phyloP scores from a whole-genome alignment of 1,284 basidiomycete species.

The Heimioporus retisporus region DNA sequence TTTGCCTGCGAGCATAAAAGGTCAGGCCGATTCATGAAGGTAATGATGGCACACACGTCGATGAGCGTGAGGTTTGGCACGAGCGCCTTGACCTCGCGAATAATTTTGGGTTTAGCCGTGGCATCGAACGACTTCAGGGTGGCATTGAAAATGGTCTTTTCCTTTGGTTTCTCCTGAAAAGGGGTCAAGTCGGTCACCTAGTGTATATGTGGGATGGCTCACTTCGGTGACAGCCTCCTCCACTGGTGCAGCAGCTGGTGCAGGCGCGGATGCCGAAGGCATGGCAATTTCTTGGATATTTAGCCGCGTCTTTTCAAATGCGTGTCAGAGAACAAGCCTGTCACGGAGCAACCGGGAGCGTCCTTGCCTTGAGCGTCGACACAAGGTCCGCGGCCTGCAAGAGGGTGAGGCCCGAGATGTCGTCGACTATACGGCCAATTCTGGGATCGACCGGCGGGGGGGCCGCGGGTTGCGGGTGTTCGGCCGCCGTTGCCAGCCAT shows the following conservation, averaged over 20 bases:
- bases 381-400: conserved; percentile 99
- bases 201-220: conserved; percentile 29
- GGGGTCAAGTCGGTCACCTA: neutral
- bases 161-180: conserved; percentile 93
- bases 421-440: conserved; percentile 90
- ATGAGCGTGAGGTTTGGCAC: conserved; percentile 96
- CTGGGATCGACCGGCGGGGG: conserved; percentile 66
- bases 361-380: conserved; percentile 83
- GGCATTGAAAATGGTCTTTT: conserved; percentile 98
- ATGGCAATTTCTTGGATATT: conserved; percentile 99
- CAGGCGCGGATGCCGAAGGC: conserved; percentile 81
- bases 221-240: conserved; percentile 78
- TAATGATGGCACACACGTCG: conserved; percentile 72
- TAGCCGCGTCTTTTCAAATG: conserved; percentile 74
- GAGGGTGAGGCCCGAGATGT: conserved; percentile 92
- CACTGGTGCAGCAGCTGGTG: conserved; percentile 52
- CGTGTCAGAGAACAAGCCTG: no score
- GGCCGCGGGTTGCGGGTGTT: no score
- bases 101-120: conserved; percentile 95
- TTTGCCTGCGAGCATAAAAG: conserved; percentile 77
- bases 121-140: conserved; percentile 95
- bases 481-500: conserved; percentile 57
- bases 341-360: no score
- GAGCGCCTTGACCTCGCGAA: conserved; percentile 97
- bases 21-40: conserved; percentile 2